Conservation (phyloP, 768 basidiomycete species). For the Pleurotus platypus region DNA sequence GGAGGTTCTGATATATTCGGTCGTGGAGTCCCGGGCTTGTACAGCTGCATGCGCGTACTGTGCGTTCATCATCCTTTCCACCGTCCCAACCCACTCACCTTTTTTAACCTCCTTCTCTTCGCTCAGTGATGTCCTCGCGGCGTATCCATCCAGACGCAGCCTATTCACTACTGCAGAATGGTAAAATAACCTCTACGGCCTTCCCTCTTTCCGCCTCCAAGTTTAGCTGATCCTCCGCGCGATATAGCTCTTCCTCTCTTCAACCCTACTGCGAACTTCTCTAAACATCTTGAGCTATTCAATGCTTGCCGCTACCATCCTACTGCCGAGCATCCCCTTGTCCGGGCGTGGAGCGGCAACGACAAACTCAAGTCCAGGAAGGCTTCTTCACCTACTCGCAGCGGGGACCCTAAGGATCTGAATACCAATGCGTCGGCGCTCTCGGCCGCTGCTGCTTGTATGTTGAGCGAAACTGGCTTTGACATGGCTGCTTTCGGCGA, state of each 20-base stretch:
- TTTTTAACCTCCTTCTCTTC: conserved; percentile 6
- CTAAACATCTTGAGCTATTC: conserved; percentile 43
- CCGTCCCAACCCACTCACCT: background rate
- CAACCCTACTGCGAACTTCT: conserved; percentile 44
- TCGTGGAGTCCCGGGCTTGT: conserved; percentile 52
- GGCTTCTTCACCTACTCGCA: background rate
- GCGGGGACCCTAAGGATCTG: conserved; percentile 4
- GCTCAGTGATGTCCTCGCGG: conserved; percentile 44
- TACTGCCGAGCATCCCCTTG: conserved; percentile 32
- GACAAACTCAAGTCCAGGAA: background rate
- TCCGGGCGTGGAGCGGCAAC: conserved; percentile 29
- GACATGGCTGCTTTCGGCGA: conserved; percentile 22
- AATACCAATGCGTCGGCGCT: conserved; percentile 1
- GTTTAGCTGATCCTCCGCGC: background rate
- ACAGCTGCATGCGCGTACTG: conserved; percentile 50
- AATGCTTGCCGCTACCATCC: conserved; percentile 37
- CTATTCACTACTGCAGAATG: conserved; percentile 35
- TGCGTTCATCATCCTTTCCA: conserved; percentile 24
- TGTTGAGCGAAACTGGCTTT: conserved; percentile 21
- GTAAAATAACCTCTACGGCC: conserved; percentile 22
- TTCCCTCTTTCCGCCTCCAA: background rate
- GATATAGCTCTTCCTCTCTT: conserved; percentile 51
- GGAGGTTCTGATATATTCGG: conserved; percentile 51
- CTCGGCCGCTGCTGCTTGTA: conserved; percentile 11
- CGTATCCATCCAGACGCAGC: conserved; percentile 36